A percentile compares a stretch with the other conserved stretches of the same genome.
phyloP scores from a whole-genome alignment of 2,329 filamentous ascomycete genomes.

The Diaporthe vexans region DNA sequence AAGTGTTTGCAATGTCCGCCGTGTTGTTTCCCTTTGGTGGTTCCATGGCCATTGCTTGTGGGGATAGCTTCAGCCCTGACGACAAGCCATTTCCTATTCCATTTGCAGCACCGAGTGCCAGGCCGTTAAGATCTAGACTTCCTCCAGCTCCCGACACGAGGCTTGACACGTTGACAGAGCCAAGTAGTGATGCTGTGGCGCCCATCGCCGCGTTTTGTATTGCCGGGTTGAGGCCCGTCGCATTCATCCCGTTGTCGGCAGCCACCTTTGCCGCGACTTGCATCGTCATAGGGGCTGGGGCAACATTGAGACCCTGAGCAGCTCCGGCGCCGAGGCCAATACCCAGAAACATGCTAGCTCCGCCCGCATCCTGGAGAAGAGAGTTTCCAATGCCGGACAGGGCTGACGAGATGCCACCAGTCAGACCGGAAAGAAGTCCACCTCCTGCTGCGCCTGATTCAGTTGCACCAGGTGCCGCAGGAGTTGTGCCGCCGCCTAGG shows the following conservation, averaged over 20 bases:
- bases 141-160: constrained; percentile 37
- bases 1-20: constrained; percentile 44
- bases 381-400: constrained; percentile 35
- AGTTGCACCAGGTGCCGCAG: not conserved
- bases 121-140: constrained; percentile 9
- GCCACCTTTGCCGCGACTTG: constrained; percentile 43
- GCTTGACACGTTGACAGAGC: constrained; percentile 44
- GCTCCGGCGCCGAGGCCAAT: constrained; percentile 45
- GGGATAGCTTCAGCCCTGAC: constrained; percentile 40
- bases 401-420: constrained; percentile 27
- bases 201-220: constrained; percentile 51
- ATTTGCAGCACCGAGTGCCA: constrained; percentile 10
- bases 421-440: constrained; percentile 22
- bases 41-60: constrained; percentile 9
- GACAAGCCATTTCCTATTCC: constrained; percentile 43
- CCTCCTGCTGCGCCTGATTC: constrained; percentile 4
- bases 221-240: constrained; percentile 48
- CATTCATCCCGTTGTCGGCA: constrained; percentile 48
- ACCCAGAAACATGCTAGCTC: constrained; percentile 45
- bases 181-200: constrained; percentile 47
- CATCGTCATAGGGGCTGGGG: constrained; percentile 41
- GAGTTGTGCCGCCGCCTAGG: not conserved
- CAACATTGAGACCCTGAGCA: constrained; percentile 45
- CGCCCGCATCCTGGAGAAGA: constrained; percentile 40
- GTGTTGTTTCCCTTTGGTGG: constrained; percentile 34